Evolutionary conservation across 768 basidiomycete genomes (phyloP).

Genomic region (Hygrophorus russula): DNA sequence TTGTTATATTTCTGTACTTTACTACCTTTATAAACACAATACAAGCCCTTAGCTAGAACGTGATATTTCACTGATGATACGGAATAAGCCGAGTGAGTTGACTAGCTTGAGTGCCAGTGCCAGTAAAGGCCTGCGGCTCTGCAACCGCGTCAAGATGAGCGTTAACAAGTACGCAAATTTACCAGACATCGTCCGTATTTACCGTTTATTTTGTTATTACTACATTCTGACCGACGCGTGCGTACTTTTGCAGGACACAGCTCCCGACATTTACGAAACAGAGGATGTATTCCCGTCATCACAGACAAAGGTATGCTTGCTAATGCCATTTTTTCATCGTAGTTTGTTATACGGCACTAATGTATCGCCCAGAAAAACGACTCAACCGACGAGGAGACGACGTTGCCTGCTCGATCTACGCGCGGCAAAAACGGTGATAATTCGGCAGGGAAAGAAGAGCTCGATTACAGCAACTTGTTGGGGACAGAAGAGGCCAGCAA

Average conservation of each 20-base stretch:
- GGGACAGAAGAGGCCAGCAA: slow-evolving; percentile 56
- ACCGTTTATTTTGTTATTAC: slow-evolving; percentile 1
- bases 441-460: slow-evolving; percentile 42
- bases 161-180: slow-evolving; percentile 76
- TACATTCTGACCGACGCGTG: not conserved
- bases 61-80: no score
- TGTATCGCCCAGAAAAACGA: slow-evolving; percentile 38
- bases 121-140: not conserved
- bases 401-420: slow-evolving; percentile 24
- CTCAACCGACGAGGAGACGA: slow-evolving; percentile 56
- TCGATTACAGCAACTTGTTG: slow-evolving; percentile 58
- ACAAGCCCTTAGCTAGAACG: no score
- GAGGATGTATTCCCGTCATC: slow-evolving; percentile 58
- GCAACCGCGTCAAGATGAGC: slow-evolving; percentile 32
- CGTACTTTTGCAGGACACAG: slow-evolving; percentile 62
- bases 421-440: slow-evolving; percentile 28
- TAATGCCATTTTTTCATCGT: not conserved
- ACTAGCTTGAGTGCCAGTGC: not conserved
- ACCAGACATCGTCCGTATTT: slow-evolving; percentile 74
- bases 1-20: no score
- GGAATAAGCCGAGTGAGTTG: no score
- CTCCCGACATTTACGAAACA: slow-evolving; percentile 88
- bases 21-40: no score
- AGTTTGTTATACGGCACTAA: not conserved
- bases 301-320: slow-evolving; percentile 35